These are phyloP conservation scores for Physcomitrium patens DNA, from an alignment of 225 moss, liverwort and hornwort genomes.

Conservation along the genomic window DNA sequence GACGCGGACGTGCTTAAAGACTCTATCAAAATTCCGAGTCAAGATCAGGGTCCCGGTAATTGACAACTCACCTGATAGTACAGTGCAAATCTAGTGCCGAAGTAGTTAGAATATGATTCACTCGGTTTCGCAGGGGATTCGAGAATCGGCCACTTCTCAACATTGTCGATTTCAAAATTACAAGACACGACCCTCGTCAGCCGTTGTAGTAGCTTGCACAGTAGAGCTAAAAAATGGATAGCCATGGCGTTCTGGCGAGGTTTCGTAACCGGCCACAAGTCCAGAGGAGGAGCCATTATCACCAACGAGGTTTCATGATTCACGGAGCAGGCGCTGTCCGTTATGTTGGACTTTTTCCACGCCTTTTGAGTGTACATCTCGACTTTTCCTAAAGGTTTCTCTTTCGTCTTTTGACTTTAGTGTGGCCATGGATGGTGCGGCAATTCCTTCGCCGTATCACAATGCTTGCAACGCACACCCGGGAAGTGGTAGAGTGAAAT, in stretches of 20 bases:
- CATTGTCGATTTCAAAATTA: too few species aligned
- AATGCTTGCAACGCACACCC: neutral
- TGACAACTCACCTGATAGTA: too few species aligned
- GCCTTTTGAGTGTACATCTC: neutral
- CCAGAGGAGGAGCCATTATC: neutral
- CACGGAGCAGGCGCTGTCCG: too few species aligned
- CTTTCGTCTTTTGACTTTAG: neutral
- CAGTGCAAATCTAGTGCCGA: too few species aligned
- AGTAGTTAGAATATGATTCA: neutral
- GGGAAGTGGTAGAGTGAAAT: slow-evolving; percentile 2
- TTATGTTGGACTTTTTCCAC: neutral
- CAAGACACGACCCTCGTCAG: neutral
- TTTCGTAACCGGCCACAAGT: neutral
- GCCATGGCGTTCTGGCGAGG: slow-evolving; percentile 12
- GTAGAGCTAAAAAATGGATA: neutral
- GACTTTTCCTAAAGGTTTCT: neutral
- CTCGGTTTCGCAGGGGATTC: neutral
- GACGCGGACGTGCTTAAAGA: neutral
- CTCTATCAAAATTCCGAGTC: neutral
- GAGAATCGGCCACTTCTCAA: too few species aligned
- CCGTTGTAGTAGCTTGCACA: slow-evolving; percentile 1
- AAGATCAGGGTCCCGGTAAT: neutral
- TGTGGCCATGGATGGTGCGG: neutral
- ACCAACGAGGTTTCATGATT: neutral
- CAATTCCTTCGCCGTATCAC: neutral